Percentiles rank a stretch among this genome's conserved stretches.
phyloP scores from a whole-genome alignment of 805 yeast species.

The Brettanomyces naardenensis region DNA sequence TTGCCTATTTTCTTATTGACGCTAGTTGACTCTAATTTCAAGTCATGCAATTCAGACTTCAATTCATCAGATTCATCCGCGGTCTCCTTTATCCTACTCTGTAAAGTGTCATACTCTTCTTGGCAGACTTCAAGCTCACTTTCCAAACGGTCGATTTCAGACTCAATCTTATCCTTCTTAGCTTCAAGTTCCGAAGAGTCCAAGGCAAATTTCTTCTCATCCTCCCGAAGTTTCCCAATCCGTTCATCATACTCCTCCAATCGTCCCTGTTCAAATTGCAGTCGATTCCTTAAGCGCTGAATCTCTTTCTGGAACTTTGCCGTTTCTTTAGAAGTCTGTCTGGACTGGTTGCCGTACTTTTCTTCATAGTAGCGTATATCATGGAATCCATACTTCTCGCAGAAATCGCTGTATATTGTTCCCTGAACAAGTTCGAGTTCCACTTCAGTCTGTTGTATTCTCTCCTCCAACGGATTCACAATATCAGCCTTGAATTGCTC shows the following conservation, averaged over 20 bases:
- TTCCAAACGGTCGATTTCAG: slow-evolving; percentile 30
- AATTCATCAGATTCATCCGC: slow-evolving; percentile 16
- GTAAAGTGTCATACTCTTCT: slow-evolving; percentile 23
- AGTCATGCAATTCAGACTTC: slow-evolving; percentile 21
- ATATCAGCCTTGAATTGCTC: slow-evolving; percentile 13
- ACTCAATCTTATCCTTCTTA: slow-evolving; percentile 25
- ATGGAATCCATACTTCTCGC: slow-evolving; percentile 43
- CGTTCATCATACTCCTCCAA: slow-evolving; percentile 42
- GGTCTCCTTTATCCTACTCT: slow-evolving; percentile 10
- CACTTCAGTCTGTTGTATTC: slow-evolving; percentile 18
- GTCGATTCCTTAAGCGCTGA: slow-evolving; percentile 49
- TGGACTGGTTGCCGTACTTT: slow-evolving; percentile 49
- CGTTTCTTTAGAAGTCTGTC: slow-evolving; percentile 52
- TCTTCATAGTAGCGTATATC: slow-evolving; percentile 63
- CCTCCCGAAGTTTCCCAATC: slow-evolving; percentile 33
- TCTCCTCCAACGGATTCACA: slow-evolving; percentile 16
- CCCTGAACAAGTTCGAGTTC: slow-evolving; percentile 29
- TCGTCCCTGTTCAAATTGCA: slow-evolving; percentile 59
- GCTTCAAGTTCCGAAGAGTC: slow-evolving; percentile 26
- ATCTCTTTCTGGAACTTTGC: slow-evolving; percentile 56
- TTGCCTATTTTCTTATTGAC: slow-evolving; percentile 28
- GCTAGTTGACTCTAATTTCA: slow-evolving; percentile 25
- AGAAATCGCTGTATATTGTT: slow-evolving; percentile 44
- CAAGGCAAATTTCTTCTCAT: slow-evolving; percentile 29
- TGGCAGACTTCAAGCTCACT: slow-evolving; percentile 32